Percentiles rank a stretch among this genome's conserved stretches.
These are phyloP conservation scores for Auriculariales sp. DNA, from an alignment of 768 basidiomycete genomes.

Conservation along the genomic window DNA sequence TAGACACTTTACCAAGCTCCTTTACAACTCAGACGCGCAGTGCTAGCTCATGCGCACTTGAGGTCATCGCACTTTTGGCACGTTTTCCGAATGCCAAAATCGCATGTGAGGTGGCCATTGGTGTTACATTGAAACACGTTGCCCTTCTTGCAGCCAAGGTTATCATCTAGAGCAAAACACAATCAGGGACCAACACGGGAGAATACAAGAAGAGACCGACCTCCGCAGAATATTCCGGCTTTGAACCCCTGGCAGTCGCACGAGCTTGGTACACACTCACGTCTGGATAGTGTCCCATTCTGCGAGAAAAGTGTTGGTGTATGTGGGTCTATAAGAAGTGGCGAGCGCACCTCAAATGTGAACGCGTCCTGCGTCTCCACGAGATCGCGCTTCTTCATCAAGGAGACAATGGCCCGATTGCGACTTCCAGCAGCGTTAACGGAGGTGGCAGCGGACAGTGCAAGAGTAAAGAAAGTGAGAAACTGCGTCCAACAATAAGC, in stretches of 20 bases:
- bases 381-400: neutral
- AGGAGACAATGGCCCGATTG: neutral
- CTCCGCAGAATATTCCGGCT: neutral
- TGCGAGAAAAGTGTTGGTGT: neutral
- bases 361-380: neutral
- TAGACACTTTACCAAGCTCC: too few relatives aligned
- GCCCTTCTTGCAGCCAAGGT: constrained; percentile 1
- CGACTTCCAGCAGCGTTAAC: neutral
- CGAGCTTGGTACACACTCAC: neutral
- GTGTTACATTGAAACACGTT: neutral
- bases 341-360: neutral
- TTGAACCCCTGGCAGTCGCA: neutral
- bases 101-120: neutral
- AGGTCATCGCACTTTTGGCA: neutral
- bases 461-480: neutral
- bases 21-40: too few relatives aligned
- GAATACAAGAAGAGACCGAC: too few relatives aligned
- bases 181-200: too few relatives aligned
- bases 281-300: neutral
- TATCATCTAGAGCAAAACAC: too few relatives aligned
- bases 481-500: neutral
- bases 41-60: too few relatives aligned
- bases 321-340: neutral
- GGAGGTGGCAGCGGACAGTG: neutral
- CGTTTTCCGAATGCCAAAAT: neutral